phyloP scores from a whole-genome alignment of 1,284 basidiomycete species.

The Stygiomarasmius scandens region DNA sequence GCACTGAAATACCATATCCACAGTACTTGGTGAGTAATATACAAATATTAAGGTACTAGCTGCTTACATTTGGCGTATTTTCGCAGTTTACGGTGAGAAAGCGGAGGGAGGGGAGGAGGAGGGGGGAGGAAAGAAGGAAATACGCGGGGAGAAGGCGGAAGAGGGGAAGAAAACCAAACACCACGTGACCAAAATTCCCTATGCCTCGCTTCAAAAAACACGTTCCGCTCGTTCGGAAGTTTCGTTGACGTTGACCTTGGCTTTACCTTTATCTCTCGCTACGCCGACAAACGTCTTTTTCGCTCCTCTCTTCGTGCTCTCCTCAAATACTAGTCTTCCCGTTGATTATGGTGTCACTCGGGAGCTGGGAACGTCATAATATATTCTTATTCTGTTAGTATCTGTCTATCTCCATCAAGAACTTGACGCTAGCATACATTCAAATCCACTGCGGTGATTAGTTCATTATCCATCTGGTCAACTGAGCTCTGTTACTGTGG shows the following conservation, averaged over 20 bases:
- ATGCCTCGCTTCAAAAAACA: too few species aligned
- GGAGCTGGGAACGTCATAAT: too few species aligned
- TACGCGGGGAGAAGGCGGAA: not conserved
- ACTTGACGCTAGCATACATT: too few species aligned
- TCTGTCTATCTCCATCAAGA: too few species aligned
- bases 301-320: too few species aligned
- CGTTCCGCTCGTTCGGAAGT: too few species aligned
- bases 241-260: too few species aligned
- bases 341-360: too few species aligned
- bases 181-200: not conserved
- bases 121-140: slow-evolving; percentile 3
- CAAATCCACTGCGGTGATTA: not conserved
- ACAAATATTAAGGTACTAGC: not conserved
- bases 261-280: too few species aligned
- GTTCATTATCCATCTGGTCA: not conserved
- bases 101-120: not conserved
- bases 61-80: not conserved
- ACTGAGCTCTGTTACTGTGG: not conserved
- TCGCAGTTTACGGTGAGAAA: not conserved
- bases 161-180: not conserved
- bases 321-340: too few species aligned
- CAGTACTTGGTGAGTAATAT: not conserved
- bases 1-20: not conserved
- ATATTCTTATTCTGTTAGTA: too few species aligned
- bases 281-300: too few species aligned